Conservation (phyloP, 1,284 basidiomycete genomes). For the Neonothopanus nambi region DNA sequence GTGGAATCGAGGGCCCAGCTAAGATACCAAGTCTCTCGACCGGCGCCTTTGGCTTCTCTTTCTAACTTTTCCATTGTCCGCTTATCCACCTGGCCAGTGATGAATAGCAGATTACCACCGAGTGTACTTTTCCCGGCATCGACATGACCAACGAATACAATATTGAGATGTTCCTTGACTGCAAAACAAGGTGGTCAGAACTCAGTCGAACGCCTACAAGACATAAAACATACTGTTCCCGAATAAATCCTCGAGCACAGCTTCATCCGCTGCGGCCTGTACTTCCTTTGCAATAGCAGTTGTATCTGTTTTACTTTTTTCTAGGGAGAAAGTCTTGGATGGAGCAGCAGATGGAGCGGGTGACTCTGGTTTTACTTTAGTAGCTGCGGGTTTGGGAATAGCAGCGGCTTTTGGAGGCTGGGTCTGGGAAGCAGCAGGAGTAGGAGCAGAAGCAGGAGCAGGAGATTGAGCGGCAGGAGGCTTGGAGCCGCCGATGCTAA, state of each 20-base stretch:
- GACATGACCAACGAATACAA: conserved; percentile 97
- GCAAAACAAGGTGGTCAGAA: conserved; percentile 15
- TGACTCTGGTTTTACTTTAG: conserved; percentile 35
- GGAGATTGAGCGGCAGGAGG: conserved; percentile 46
- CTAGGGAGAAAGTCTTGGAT: conserved; percentile 74
- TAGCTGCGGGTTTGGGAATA: conserved; percentile 26
- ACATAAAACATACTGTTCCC: conserved; percentile 60
- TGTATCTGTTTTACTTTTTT: conserved; percentile 83
- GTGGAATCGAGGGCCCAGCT: conserved; percentile 97
- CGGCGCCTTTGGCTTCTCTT: conserved; percentile 92
- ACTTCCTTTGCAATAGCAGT: conserved; percentile 80
- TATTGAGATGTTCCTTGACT: conserved; percentile 92
- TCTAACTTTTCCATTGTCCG: conserved; percentile 98
- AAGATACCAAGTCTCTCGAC: conserved; percentile 94
- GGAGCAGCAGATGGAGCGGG: conserved; percentile 41
- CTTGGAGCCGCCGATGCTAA: conserved; percentile 60
- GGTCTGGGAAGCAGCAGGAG: conserved; percentile 33
- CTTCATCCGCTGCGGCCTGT: conserved; percentile 75
- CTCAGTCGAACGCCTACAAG: conserved; percentile 4
- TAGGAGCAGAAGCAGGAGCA: conserved; percentile 31
- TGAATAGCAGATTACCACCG: conserved; percentile 91
- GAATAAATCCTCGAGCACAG: conserved; percentile 85
- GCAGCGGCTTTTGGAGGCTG: conserved; percentile 22
- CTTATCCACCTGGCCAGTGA: conserved; percentile 93
- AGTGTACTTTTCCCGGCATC: conserved; percentile 98